Percentiles rank a stretch among this genome's conserved stretches.
Conservation (phyloP, 495 filamentous ascomycete genomes). For the Tuber borchii region DNA sequence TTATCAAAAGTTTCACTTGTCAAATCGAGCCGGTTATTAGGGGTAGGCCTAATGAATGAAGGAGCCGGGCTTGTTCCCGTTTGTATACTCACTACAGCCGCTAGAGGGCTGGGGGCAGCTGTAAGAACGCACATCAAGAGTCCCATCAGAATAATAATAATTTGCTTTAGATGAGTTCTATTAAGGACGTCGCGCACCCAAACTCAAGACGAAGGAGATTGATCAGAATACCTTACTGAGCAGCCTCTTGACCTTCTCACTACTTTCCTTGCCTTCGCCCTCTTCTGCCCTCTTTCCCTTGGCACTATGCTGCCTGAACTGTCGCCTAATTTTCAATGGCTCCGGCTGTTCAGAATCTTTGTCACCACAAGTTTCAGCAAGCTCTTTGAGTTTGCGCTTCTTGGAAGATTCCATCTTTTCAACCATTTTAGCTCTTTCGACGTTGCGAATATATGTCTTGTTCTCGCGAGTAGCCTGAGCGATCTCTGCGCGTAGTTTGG, state of each 20-base stretch:
- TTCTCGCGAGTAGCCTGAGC: slow-evolving; percentile 70
- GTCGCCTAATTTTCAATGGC: slow-evolving; percentile 47
- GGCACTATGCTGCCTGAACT: slow-evolving; percentile 69
- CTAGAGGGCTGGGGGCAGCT: not conserved
- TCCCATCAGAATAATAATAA: not conserved
- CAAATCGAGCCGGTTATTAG: not conserved
- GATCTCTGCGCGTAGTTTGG: slow-evolving; percentile 73
- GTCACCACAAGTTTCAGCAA: slow-evolving; percentile 29
- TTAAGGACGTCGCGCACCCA: not conserved
- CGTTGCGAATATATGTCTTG: slow-evolving; percentile 70
- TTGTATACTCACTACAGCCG: not conserved
- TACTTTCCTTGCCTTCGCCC: slow-evolving; percentile 47
- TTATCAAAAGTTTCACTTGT: not conserved
- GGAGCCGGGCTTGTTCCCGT: not conserved
- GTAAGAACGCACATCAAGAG: not conserved
- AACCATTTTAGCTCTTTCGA: slow-evolving; percentile 67
- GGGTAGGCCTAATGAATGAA: not conserved
- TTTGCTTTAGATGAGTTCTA: not conserved
- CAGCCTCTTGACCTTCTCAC: slow-evolving; percentile 67
- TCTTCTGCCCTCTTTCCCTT: slow-evolving; percentile 49
- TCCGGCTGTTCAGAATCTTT: slow-evolving; percentile 37
- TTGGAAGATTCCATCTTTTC: slow-evolving; percentile 62
- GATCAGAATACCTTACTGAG: slow-evolving; percentile 71
- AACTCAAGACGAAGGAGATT: not conserved
- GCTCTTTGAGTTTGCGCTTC: slow-evolving; percentile 46